These are phyloP conservation scores for Huntiella decipiens DNA, from an alignment of 2,329 filamentous ascomycete genomes.

Conservation along the genomic window DNA sequence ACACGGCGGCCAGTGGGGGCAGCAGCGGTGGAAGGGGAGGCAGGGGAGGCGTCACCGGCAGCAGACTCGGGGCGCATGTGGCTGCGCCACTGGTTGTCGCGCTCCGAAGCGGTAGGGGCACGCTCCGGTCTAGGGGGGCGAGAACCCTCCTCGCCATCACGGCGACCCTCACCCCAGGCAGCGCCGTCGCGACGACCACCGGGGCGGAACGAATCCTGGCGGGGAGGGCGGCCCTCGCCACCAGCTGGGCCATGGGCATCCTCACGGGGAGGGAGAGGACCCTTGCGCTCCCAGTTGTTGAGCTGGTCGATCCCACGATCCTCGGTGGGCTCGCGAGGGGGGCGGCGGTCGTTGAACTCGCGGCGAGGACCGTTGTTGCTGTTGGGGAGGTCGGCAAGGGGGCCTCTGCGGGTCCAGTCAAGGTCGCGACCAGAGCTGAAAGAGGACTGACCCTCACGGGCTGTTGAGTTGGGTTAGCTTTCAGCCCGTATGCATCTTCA, in stretches of 20 bases:
- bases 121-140: conserved; percentile 62
- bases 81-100: conserved; percentile 81
- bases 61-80: conserved; percentile 72
- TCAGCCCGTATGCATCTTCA: too few species aligned
- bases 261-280: conserved; percentile 58
- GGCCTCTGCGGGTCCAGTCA: conserved; percentile 88
- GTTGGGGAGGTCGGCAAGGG: conserved; percentile 52
- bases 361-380: conserved; percentile 45
- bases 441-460: conserved; percentile 4
- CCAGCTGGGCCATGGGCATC: conserved; percentile 31
- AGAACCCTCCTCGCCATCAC: conserved; percentile 49
- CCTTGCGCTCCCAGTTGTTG: conserved; percentile 85
- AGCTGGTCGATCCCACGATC: conserved; percentile 68
- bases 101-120: conserved; percentile 69
- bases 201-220: conserved; percentile 40
- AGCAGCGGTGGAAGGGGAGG: conserved; percentile 27
- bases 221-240: conserved; percentile 34
- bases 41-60: conserved; percentile 50
- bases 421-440: conserved; percentile 58
- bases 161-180: conserved; percentile 52
- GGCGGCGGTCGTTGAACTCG: conserved; percentile 39
- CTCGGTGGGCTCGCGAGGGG: conserved; percentile 37
- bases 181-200: conserved; percentile 51
- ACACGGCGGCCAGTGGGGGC: conserved; percentile 47
- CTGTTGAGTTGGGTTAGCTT: not conserved